A percentile compares a stretch with the other conserved stretches of the same genome.
phyloP scores from a whole-genome alignment of 1,284 basidiomycete species.

The Xerocomus minutiporus region DNA sequence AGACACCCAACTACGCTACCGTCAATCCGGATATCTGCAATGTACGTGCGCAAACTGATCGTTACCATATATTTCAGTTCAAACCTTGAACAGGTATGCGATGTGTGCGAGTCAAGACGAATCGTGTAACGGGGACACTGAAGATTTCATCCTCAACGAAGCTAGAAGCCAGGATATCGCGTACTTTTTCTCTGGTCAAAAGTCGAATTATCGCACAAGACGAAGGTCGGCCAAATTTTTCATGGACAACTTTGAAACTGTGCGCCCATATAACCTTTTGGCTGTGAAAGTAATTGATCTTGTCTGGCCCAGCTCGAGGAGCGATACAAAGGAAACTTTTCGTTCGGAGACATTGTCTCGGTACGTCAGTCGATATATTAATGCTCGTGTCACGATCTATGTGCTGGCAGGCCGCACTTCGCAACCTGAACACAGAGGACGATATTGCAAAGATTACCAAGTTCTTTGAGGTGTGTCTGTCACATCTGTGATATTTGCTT shows the following conservation, averaged over 20 bases:
- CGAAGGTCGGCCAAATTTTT: slow-evolving; percentile 41
- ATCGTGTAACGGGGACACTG: slow-evolving; percentile 43
- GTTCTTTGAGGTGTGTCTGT: slow-evolving; percentile 59
- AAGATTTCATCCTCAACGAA: slow-evolving; percentile 44
- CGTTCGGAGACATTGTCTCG: slow-evolving; percentile 46
- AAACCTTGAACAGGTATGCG: slow-evolving; percentile 20
- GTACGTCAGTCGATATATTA: slow-evolving; percentile 33
- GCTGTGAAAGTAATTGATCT: slow-evolving; percentile 17
- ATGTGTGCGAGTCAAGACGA: slow-evolving; percentile 37
- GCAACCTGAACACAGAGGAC: slow-evolving; percentile 57
- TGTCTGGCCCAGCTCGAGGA: slow-evolving; percentile 52
- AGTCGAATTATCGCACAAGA: slow-evolving; percentile 36
- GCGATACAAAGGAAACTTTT: slow-evolving; percentile 69
- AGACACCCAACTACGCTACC: slow-evolving; percentile 71
- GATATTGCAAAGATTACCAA: slow-evolving; percentile 64
- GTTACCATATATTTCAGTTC: slow-evolving; percentile 2
- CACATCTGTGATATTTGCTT: neutral
- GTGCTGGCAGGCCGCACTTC: slow-evolving; percentile 49
- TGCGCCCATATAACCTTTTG: neutral
- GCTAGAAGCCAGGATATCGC: slow-evolving; percentile 52
- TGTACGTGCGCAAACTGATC: slow-evolving; percentile 42
- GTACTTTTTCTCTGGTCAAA: slow-evolving; percentile 38
- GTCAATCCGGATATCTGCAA: slow-evolving; percentile 60
- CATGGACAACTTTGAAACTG: slow-evolving; percentile 53
- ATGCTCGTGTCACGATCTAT: neutral